Percentiles rank a stretch among this genome's conserved stretches.
Evolutionary conservation across 768 basidiomycete genomes (phyloP).

Genomic region (Leucosporidium scottii): DNA sequence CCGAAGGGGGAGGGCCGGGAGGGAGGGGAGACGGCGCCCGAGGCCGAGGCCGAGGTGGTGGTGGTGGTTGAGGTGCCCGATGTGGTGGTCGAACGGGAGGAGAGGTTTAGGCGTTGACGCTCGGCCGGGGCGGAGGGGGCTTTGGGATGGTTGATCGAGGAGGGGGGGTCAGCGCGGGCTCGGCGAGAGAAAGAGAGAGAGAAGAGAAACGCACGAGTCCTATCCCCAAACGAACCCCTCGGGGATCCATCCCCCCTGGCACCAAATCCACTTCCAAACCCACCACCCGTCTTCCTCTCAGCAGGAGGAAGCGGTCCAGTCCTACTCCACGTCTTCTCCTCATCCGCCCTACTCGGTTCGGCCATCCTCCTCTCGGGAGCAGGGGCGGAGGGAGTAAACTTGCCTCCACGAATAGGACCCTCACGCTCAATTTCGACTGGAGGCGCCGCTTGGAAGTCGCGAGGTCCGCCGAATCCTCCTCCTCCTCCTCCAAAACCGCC

Average conservation of each 20-base stretch:
- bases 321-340: conserved; percentile 46
- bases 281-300: background rate
- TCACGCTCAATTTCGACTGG: conserved; percentile 9
- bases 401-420: conserved; percentile 42
- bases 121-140: conserved; percentile 64
- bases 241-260: too few species aligned
- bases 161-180: background rate
- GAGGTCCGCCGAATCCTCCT: conserved; percentile 40
- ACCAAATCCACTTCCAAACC: background rate
- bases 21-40: conserved; percentile 50
- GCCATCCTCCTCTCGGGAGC: conserved; percentile 36
- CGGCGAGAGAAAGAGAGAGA: background rate
- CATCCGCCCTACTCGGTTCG: conserved; percentile 40
- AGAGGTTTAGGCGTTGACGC: conserved; percentile 52
- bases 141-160: background rate
- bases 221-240: conserved; percentile 11
- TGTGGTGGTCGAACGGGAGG: conserved; percentile 59
- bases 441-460: too few species aligned
- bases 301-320: conserved; percentile 12
- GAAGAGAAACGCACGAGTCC: conserved; percentile 5
- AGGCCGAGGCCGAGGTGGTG: too few species aligned
- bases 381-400: conserved; percentile 33
- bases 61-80: conserved; percentile 56
- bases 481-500: conserved; percentile 36
- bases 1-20: conserved; percentile 70